Base-by-base conservation (phyloP, 306 rosid species). In the Ormosia semicastrata region DNA sequence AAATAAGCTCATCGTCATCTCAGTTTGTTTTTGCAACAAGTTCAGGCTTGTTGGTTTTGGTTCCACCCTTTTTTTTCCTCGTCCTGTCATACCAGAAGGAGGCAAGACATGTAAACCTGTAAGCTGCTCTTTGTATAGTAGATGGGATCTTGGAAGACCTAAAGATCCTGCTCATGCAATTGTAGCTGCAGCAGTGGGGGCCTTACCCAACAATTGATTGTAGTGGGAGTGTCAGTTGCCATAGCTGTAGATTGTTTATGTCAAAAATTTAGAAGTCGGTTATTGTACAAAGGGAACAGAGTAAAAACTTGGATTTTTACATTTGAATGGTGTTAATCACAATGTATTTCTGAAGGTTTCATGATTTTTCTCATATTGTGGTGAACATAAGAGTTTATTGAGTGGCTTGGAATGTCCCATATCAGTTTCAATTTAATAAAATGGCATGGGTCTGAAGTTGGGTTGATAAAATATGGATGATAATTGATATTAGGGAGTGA, bases 11-110 rank as follows among this genome's bases (percentile, higher is more conserved):
- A 87, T 88, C 90, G 81, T 85, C 90, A 71, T 93, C 91, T 92
- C 93, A 81, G 95, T 94, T 89, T 89, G 86, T 86, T 92, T 90
- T 88, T 88, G 88, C 90, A 73, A 91, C 91, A 88, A 90, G 97
- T 91, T 89, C 90, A 15, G 85, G 86, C 90, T 93, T 93, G 97
- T 91, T 93, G 89, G 87, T 89, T 90, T 91, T 89, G 88, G 88
- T 88, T 90, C 91, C 89, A 47, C 86, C 81, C 81, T 78, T 88
- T 85, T 87, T 82, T 68, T 71, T 86, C 87, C 83, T 84, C 89
- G 36, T 89, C 92, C 77, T 82, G 87, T 87, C 91, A 85, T 91
- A 81, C 89, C 75, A 69, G 89, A 85, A 83, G 91, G 89, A 80
- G 89, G 83, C 91, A 81, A 88, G 88, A 81, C 80, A 81, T 85